Percentiles rank a stretch among this genome's conserved stretches.
These are phyloP conservation scores for Geosmithia morbida DNA, from an alignment of 2,329 filamentous ascomycete genomes.

Conservation along the genomic window DNA sequence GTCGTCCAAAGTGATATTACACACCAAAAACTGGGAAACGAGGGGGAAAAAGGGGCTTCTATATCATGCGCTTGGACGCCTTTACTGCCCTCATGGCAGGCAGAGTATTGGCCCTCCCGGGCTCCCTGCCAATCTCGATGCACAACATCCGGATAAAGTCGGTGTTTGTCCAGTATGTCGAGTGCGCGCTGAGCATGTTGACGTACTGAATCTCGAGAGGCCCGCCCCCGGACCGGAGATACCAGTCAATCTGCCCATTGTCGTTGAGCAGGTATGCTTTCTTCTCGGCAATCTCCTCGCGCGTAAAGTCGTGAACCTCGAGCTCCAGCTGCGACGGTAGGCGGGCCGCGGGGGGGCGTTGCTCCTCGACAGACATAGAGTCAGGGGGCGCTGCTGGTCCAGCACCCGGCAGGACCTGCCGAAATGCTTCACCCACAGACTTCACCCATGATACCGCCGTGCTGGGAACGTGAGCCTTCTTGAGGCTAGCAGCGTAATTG, in stretches of 20 bases:
- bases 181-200: slow-evolving; percentile 93
- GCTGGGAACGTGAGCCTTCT: slow-evolving; percentile 65
- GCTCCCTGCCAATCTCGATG: slow-evolving; percentile 65
- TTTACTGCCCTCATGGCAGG: slow-evolving; percentile 46
- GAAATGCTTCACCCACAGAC: slow-evolving; percentile 48
- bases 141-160: slow-evolving; percentile 90
- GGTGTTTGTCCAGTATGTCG: slow-evolving; percentile 77
- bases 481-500: slow-evolving; percentile 62
- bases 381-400: slow-evolving; percentile 12
- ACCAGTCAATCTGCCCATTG: slow-evolving; percentile 92
- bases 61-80: slow-evolving; percentile 20
- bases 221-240: slow-evolving; percentile 68
- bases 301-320: slow-evolving; percentile 87
- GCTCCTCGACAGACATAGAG: slow-evolving; percentile 13
- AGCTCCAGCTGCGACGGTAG: slow-evolving; percentile 64
- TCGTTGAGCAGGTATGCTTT: slow-evolving; percentile 83
- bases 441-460: slow-evolving; percentile 51
- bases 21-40: background rate
- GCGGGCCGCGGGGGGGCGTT: slow-evolving; percentile 25
- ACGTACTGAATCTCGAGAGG: slow-evolving; percentile 90
- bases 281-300: slow-evolving; percentile 84
- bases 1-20: background rate
- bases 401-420: slow-evolving; percentile 43
- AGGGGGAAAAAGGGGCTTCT: slow-evolving; percentile 5
- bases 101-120: slow-evolving; percentile 47